Percentiles rank a stretch among this genome's conserved stretches.
Conservation (phyloP, 192 early-diverging fungal species). For the Radiomyces spectabilis region DNA sequence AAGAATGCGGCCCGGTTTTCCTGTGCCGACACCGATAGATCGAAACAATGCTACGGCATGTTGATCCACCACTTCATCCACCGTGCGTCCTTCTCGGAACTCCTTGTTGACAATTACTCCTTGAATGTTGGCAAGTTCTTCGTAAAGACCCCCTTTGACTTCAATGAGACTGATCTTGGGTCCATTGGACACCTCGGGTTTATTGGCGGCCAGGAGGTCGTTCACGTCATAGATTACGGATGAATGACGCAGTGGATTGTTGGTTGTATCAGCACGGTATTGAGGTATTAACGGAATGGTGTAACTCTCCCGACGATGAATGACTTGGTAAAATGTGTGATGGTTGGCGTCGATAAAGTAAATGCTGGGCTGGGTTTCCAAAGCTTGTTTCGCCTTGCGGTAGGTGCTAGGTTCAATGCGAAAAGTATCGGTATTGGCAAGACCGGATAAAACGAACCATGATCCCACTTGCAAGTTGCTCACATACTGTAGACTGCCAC, state of each 20-base stretch:
- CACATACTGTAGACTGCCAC: neutral
- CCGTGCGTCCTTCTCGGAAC: neutral
- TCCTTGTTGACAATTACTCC: constrained; percentile 1
- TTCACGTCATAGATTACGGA: neutral
- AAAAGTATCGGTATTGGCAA: neutral
- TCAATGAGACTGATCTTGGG: neutral
- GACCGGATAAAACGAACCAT: neutral
- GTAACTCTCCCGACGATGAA: no score
- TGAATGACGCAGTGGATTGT: no score
- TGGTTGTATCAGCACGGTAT: no score
- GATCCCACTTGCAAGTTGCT: neutral
- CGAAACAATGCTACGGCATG: neutral
- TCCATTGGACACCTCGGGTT: neutral
- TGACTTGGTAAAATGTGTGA: no score
- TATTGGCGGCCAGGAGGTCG: neutral
- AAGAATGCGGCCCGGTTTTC: constrained; percentile 3
- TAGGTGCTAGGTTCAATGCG: neutral
- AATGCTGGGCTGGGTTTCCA: neutral
- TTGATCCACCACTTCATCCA: neutral
- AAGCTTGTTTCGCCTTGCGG: neutral
- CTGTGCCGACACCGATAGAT: constrained; percentile 5
- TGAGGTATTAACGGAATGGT: no score
- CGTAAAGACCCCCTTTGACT: neutral
- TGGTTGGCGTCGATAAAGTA: no score
- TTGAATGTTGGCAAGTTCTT: neutral